Evolutionary conservation across 768 basidiomycete species (phyloP).

Genomic region (Stropharia rugosoannulata): DNA sequence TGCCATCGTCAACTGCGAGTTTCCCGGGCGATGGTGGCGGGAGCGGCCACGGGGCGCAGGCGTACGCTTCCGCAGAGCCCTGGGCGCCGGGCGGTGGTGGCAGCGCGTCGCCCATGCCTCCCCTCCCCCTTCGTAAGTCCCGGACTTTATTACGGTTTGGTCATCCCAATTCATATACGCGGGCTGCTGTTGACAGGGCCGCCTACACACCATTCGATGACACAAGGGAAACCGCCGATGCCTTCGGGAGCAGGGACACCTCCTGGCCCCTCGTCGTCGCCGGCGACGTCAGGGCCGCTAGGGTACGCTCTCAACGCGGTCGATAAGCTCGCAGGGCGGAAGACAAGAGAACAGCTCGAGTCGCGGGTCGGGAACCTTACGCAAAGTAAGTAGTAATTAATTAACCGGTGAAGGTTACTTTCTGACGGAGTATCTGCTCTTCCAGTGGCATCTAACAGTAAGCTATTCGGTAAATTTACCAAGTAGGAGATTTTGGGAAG

Average conservation of each 20-base stretch:
- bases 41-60: not conserved
- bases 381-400: conserved; percentile 43
- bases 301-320: conserved; percentile 48
- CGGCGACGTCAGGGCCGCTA: conserved; percentile 30
- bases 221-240: not conserved
- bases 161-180: not conserved
- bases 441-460: conserved; percentile 34
- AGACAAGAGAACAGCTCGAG: conserved; percentile 49
- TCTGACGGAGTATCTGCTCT: conserved; percentile 6
- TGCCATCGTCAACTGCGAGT: conserved; percentile 10
- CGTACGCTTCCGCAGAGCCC: conserved; percentile 6
- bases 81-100: conserved; percentile 21
- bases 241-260: conserved; percentile 14
- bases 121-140: conserved; percentile 34
- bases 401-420: not conserved
- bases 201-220: not conserved
- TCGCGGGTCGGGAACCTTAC: conserved; percentile 43
- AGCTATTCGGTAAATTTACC: conserved; percentile 46
- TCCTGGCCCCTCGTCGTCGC: conserved; percentile 26
- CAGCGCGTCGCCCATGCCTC: conserved; percentile 23
- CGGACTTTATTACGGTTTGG: not conserved
- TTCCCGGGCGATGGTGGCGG: conserved; percentile 1
- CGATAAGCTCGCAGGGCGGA: conserved; percentile 55
- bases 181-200: conserved; percentile 6
- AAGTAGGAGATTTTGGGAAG: conserved; percentile 28